These are phyloP conservation scores for Diaporthe batatas DNA, from an alignment of 2,329 filamentous ascomycete species.

Conservation along the genomic window DNA sequence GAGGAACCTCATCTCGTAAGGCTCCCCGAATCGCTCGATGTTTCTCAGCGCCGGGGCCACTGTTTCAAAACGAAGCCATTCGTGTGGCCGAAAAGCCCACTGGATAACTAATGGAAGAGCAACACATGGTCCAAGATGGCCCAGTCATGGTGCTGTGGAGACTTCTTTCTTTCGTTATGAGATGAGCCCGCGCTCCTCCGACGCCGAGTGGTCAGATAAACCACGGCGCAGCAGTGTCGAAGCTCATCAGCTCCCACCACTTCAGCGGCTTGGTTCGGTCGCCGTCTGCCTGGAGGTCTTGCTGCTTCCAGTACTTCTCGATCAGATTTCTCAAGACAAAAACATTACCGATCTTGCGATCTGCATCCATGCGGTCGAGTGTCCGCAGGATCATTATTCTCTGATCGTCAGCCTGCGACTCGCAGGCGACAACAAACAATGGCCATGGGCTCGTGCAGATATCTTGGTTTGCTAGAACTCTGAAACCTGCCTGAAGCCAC, in stretches of 20 bases:
- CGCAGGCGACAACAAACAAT: conserved; percentile 61
- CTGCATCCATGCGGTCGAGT: conserved; percentile 57
- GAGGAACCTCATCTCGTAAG: background rate
- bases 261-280: conserved; percentile 49
- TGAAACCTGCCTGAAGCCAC: conserved; percentile 54
- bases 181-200: background rate
- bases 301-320: conserved; percentile 60
- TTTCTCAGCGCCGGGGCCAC: background rate
- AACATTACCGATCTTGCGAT: conserved; percentile 60
- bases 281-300: conserved; percentile 54
- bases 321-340: conserved; percentile 58
- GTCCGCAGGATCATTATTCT: conserved; percentile 56
- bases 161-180: background rate
- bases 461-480: conserved; percentile 53
- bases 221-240: conserved; percentile 52
- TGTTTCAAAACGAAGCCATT: background rate
- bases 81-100: background rate
- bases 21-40: background rate
- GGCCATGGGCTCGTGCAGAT: conserved; percentile 64
- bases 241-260: conserved; percentile 56
- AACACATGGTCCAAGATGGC: background rate
- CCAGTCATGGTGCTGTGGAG: background rate
- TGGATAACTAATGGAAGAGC: background rate
- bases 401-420: conserved; percentile 57
- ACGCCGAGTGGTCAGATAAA: conserved; percentile 49